These are phyloP conservation scores for Sclerotinia subarctica DNA, from an alignment of 2,329 filamentous ascomycete genomes.

Conservation along the genomic window DNA sequence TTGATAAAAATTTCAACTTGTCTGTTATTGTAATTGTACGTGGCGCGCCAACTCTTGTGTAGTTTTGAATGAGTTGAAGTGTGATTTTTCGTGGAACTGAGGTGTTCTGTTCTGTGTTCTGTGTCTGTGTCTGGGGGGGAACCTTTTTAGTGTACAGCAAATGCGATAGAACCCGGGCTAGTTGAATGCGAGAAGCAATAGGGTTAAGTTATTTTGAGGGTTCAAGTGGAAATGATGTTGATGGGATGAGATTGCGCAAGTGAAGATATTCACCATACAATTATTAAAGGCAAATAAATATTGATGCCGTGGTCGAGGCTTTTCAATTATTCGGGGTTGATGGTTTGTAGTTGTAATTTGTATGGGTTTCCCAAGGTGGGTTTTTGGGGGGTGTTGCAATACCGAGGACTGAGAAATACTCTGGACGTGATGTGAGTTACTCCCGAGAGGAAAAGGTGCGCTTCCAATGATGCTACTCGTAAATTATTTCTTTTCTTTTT, in stretches of 20 bases:
- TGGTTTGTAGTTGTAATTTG: constrained; percentile 7
- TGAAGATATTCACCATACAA: constrained; percentile 3
- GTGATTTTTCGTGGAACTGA: constrained; percentile 2
- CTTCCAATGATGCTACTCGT: neutral
- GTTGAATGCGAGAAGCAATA: constrained; percentile 10
- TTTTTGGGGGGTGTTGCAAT: neutral
- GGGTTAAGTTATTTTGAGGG: neutral
- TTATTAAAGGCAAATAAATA: neutral
- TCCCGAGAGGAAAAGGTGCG: neutral
- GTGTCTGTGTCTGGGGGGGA: neutral
- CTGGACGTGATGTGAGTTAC: constrained; percentile 5
- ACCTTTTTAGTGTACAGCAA: constrained; percentile 3
- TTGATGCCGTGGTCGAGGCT: neutral
- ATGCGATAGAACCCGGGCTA: constrained; percentile 11
- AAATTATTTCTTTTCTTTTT: neutral
- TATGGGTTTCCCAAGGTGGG: constrained; percentile 9
- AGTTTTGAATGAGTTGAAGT: constrained; percentile 8
- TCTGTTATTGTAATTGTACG: neutral
- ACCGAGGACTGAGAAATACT: neutral
- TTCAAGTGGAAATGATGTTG: neutral
- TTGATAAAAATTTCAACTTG: neutral
- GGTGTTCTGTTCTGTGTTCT: neutral
- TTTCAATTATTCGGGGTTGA: neutral
- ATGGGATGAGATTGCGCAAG: constrained; percentile 2
- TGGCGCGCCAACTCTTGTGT: constrained; percentile 13